Base-by-base conservation (phyloP, 2,329 filamentous ascomycete genomes). In the Sordariomycetes sp. region DNA sequence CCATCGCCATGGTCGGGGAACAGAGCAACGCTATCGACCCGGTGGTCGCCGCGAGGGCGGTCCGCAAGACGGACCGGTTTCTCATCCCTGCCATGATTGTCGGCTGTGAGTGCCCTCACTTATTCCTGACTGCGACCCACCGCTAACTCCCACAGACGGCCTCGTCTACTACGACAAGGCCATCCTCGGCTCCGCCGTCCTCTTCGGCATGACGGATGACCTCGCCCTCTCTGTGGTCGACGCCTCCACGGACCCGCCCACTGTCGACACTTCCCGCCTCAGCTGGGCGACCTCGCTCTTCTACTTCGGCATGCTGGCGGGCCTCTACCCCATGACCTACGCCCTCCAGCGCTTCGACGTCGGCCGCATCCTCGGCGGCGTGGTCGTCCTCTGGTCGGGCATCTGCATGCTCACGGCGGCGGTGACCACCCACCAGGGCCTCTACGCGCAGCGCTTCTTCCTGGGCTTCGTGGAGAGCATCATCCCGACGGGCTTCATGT, bases 251-350 rank as follows among this genome's bases (percentile, higher is more conserved):
- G 67, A 63, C 1, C 84, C 85, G 0, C 77, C 80, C 0, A 79
- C 79, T 0, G 80, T 79, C 18, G 80, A 87, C 65, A 90, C 88
- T 0, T 78, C 80, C 0, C 79, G 88, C 12, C 78, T 91, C 32
- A 85, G 80, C 63, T 91, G 87, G 88, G 88, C 88, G 2, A 90
- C 87, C 0, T 90, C 86, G 0, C 76, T 90, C 65, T 90, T 91
- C 73, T 91, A 90, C 73, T 90, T 91, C 63, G 88, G 88, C 43
- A 88, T 89, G 86, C 76, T 92, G 2, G 83, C 80, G 0, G 88
- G 88, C 0, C 73, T 88, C 3, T 90, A 89, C 61, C 88, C 87
- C 1, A 83, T 90, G 80, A 86, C 85, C 0, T 89, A 87, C 60
- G 74, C 81, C 0, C 74, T 89, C 1, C 88, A 91, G 68, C 80